Conservation (phyloP, 768 basidiomycete genomes). For the Hysterangium stoloniferum region DNA sequence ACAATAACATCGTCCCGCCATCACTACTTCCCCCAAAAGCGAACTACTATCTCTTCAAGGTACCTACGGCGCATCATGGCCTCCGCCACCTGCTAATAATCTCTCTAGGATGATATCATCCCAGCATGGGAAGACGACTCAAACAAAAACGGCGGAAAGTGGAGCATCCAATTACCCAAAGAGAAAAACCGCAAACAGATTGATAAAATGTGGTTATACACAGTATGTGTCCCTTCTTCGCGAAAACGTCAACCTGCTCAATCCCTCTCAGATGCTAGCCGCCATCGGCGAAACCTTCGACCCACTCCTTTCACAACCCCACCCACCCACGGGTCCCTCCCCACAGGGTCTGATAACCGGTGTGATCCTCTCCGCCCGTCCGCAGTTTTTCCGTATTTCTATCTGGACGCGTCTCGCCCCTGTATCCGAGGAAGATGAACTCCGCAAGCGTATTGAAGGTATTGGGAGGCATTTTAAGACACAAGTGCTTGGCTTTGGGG, state of each 20-base stretch:
- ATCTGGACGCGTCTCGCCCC: slow-evolving; percentile 96
- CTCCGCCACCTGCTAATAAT: not conserved
- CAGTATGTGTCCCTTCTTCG: slow-evolving; percentile 42
- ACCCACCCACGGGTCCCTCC: slow-evolving; percentile 23
- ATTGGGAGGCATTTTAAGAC: slow-evolving; percentile 91
- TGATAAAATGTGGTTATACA: slow-evolving; percentile 98
- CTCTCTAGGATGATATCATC: slow-evolving; percentile 78
- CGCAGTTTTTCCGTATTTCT: slow-evolving; percentile 91
- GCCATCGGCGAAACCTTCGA: slow-evolving; percentile 99
- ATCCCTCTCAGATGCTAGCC: slow-evolving; percentile 78
- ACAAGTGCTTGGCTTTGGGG: slow-evolving; percentile 73
- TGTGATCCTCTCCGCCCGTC: slow-evolving; percentile 91
- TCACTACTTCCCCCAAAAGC: slow-evolving; percentile 90
- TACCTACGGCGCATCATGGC: slow-evolving; percentile 25
- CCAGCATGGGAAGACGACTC: slow-evolving; percentile 97
- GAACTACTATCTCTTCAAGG: slow-evolving; percentile 99
- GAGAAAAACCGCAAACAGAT: slow-evolving; percentile 83
- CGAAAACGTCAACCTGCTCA: slow-evolving; percentile 15
- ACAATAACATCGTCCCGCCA: slow-evolving; percentile 96
- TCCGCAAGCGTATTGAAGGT: slow-evolving; percentile 75
- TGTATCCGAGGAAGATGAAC: slow-evolving; percentile 40
- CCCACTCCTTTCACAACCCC: slow-evolving; percentile 56
- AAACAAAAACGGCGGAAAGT: slow-evolving; percentile 96
- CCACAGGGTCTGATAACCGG: slow-evolving; percentile 73
- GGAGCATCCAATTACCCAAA: slow-evolving; percentile 95